Evolutionary conservation across 2,329 filamentous ascomycete genomes (phyloP).

Genomic region (Diaporthe amygdali): DNA sequence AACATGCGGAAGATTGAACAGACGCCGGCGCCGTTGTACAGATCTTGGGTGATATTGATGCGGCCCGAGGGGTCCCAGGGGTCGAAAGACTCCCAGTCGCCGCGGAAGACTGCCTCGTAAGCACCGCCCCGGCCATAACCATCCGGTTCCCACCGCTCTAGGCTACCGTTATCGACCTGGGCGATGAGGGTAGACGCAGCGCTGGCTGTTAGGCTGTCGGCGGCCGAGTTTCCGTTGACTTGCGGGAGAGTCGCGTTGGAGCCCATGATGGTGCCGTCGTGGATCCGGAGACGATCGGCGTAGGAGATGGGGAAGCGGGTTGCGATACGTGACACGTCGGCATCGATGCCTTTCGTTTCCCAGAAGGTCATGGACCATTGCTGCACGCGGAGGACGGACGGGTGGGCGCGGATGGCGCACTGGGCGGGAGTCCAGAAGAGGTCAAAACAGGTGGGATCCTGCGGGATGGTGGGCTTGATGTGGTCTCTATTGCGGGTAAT

Average conservation of each 20-base stretch:
- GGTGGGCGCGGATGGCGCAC: constrained; percentile 69
- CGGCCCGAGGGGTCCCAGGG: constrained; percentile 61
- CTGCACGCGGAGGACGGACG: constrained; percentile 67
- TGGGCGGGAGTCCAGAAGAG: constrained; percentile 77
- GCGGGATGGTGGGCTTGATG: constrained; percentile 60
- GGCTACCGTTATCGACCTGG: constrained; percentile 73
- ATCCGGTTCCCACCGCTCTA: constrained; percentile 74
- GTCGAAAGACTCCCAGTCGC: constrained; percentile 61
- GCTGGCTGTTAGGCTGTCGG: constrained; percentile 32
- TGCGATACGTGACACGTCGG: constrained; percentile 53
- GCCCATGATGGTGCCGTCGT: constrained; percentile 51
- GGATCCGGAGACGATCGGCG: constrained; percentile 71
- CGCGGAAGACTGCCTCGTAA: constrained; percentile 59
- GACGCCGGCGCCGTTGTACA: constrained; percentile 63
- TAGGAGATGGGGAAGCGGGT: constrained; percentile 69
- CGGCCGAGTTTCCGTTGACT: constrained; percentile 36
- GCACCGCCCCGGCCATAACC: constrained; percentile 67
- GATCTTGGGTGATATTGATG: constrained; percentile 57
- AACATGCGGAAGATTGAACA: constrained; percentile 66
- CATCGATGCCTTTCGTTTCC: constrained; percentile 57
- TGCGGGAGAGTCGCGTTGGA: constrained; percentile 34
- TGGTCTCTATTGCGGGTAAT: constrained; percentile 52
- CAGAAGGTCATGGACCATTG: constrained; percentile 71
- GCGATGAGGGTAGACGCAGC: constrained; percentile 60
- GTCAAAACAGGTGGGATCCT: constrained; percentile 73